These are phyloP conservation scores for Musa troglodytarum DNA, from an alignment of 176 grass and related monocot species.

Conservation along the genomic window DNA sequence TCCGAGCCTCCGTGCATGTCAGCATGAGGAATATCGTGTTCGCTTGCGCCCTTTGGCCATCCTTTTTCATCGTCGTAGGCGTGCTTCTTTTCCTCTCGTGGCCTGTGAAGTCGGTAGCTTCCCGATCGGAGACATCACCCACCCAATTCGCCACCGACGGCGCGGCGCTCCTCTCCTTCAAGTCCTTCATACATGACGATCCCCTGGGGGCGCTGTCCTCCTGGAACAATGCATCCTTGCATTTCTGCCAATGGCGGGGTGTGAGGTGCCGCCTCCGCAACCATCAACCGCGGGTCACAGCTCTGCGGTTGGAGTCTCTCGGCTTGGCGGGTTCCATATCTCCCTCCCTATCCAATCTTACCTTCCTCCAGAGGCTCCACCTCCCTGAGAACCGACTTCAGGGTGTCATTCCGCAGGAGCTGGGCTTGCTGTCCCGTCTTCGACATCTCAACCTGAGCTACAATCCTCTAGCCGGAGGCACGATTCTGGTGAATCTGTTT, in stretches of 20 bases:
- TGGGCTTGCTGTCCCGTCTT: constrained; percentile 28
- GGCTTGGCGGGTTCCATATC: constrained; percentile 22
- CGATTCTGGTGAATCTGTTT: neutral
- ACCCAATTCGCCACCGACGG: too few species aligned
- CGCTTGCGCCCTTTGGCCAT: too few species aligned
- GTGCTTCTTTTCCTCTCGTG: too few species aligned
- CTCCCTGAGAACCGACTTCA: constrained; percentile 28
- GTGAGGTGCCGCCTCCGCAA: constrained; percentile 6
- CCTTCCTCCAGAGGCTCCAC: constrained; percentile 20
- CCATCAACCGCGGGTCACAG: neutral
- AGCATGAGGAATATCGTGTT: too few species aligned
- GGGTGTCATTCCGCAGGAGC: constrained; percentile 27
- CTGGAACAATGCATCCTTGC: constrained; percentile 29
- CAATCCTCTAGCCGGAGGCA: constrained; percentile 9
- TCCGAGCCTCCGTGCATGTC: too few species aligned
- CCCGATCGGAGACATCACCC: too few species aligned
- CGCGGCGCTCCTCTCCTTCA: constrained; percentile 32
- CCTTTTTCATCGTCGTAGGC: too few species aligned
- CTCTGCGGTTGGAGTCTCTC: constrained; percentile 18
- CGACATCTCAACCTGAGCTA: constrained; percentile 40
- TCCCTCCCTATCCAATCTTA: constrained; percentile 24
- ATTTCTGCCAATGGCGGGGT: constrained; percentile 26
- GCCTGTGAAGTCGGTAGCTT: too few species aligned
- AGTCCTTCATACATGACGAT: constrained; percentile 2
- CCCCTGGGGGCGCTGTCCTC: constrained; percentile 4